Percentiles rank a stretch among this genome's conserved stretches.
These are phyloP conservation scores for Elongisporangium anandrum DNA, from an alignment of 352 stramenopile species.

Conservation along the genomic window DNA sequence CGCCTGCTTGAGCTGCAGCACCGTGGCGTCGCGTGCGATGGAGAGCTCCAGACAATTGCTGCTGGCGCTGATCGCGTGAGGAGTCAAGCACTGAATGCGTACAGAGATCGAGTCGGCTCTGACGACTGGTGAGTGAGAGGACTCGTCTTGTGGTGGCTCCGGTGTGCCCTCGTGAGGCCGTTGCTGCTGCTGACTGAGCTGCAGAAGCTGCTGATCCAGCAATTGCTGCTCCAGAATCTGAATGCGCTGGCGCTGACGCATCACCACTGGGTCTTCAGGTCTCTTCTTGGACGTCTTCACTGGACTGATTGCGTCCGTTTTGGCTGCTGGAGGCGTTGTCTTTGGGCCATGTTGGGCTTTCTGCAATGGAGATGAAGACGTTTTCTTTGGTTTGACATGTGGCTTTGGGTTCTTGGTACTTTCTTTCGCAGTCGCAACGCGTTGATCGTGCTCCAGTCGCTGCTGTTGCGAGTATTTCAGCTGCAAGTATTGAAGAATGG, in stretches of 20 bases:
- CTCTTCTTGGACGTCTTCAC: constrained; percentile 1
- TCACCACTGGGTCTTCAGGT: constrained; percentile 16
- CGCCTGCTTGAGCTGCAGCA: constrained; percentile 8
- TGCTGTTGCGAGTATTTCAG: constrained; percentile 26
- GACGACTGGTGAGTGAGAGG: background rate
- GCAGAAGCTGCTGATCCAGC: constrained; percentile 46
- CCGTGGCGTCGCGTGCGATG: background rate
- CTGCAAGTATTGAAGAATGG: constrained; percentile 50
- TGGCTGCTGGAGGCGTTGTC: constrained; percentile 3
- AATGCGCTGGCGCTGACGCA: constrained; percentile 51
- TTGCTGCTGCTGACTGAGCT: constrained; percentile 24
- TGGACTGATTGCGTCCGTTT: constrained; percentile 7
- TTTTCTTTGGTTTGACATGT: background rate
- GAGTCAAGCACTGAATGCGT: background rate
- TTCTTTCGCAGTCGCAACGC: constrained; percentile 1
- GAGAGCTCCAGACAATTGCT: constrained; percentile 2
- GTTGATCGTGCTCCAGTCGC: background rate
- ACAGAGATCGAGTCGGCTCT: background rate
- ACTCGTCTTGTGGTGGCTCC: background rate
- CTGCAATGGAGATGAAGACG: background rate
- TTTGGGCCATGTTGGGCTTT: background rate
- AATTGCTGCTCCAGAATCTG: constrained; percentile 62
- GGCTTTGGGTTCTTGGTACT: background rate
- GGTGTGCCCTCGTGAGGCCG: background rate
- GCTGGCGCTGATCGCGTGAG: background rate